Evolutionary conservation across 495 filamentous ascomycete species (phyloP).

Genomic region (Neurospora tetrasperma): DNA sequence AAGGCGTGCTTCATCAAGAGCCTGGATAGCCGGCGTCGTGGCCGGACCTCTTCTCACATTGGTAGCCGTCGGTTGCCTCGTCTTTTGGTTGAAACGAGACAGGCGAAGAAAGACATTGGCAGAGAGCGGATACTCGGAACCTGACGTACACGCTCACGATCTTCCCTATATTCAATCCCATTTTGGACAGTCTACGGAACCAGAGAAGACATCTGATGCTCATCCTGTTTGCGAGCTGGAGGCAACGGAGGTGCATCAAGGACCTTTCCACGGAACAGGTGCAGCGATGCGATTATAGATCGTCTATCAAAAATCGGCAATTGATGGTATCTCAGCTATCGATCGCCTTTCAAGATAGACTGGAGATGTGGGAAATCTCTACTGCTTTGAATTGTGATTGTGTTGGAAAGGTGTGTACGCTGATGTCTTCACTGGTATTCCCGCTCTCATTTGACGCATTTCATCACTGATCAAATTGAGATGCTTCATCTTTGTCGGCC

Average conservation of each 20-base stretch:
- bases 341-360: not conserved
- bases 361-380: not conserved
- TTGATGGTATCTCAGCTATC: not conserved
- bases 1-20: not conserved
- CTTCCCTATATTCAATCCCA: not conserved
- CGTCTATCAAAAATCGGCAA: too few relatives aligned
- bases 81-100: not conserved
- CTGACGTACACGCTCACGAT: not conserved
- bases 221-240: not conserved
- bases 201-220: not conserved
- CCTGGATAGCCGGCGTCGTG: not conserved
- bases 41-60: not conserved
- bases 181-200: not conserved
- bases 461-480: not conserved
- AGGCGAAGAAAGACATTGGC: not conserved
- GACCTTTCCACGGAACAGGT: not conserved
- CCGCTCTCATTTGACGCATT: not conserved
- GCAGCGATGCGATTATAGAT: not conserved
- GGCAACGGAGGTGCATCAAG: not conserved
- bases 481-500: not conserved
- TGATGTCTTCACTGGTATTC: not conserved
- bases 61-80: not conserved
- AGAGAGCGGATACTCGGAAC: not conserved
- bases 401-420: not conserved
- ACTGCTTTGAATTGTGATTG: not conserved